These are phyloP conservation scores for Mimosa pudica DNA, from an alignment of 306 rosid species.

Conservation along the genomic window DNA sequence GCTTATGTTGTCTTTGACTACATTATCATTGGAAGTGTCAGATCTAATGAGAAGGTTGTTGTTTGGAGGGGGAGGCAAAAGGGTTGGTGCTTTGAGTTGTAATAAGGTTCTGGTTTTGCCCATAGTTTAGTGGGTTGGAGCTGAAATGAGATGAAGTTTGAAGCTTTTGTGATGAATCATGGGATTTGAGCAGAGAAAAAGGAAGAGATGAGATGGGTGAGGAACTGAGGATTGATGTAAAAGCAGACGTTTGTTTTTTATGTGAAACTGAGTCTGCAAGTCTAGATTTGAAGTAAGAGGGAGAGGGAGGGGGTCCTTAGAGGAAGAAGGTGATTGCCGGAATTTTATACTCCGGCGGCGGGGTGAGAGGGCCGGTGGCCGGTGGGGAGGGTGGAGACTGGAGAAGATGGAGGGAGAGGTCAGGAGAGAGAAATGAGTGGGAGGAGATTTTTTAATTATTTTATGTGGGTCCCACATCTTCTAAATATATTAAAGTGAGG, in stretches of 20 bases:
- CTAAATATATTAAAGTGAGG: too few relatives aligned
- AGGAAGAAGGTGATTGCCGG: too few relatives aligned
- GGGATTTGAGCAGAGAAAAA: not conserved
- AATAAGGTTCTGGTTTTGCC: constrained; percentile 23
- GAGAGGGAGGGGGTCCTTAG: not conserved
- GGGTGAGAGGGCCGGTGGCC: too few relatives aligned
- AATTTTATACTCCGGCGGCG: too few relatives aligned
- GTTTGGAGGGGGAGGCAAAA: constrained; percentile 41
- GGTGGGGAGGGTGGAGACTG: too few relatives aligned
- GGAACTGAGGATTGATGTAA: not conserved
- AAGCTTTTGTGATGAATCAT: constrained; percentile 35
- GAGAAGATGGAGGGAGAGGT: too few relatives aligned
- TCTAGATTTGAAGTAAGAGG: too few relatives aligned
- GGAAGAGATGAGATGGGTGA: not conserved
- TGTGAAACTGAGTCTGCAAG: constrained; percentile 34
- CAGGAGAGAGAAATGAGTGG: too few relatives aligned
- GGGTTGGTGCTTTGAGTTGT: constrained; percentile 27
- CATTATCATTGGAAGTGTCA: constrained; percentile 36
- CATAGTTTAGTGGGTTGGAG: constrained; percentile 39
- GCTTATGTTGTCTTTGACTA: constrained; percentile 55
- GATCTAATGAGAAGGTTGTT: constrained; percentile 37
- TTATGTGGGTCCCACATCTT: too few relatives aligned
- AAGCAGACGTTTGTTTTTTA: constrained; percentile 19
- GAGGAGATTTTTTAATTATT: too few relatives aligned
- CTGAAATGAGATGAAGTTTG: constrained; percentile 42